A percentile compares a stretch with the other conserved stretches of the same genome.
Evolutionary conservation across 495 filamentous ascomycete species (phyloP).

Genomic region (Amniculicola lignicola): DNA sequence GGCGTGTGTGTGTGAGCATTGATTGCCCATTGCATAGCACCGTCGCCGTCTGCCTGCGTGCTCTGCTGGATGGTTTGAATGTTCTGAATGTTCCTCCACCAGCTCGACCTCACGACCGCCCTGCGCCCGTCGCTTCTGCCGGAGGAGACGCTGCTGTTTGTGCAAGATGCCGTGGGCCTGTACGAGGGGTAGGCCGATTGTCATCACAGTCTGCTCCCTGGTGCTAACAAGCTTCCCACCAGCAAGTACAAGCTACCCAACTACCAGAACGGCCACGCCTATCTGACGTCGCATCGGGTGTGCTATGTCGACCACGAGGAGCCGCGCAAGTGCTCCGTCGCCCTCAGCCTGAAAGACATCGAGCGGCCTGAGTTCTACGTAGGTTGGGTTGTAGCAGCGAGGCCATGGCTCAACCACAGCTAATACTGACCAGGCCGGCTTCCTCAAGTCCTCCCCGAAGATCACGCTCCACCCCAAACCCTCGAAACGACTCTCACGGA

Average conservation of each 20-base stretch:
- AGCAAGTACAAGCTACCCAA: conserved; percentile 95
- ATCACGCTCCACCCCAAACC: conserved; percentile 80
- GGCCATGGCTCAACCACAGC: not conserved
- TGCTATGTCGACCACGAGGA: conserved; percentile 93
- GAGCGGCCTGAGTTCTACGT: conserved; percentile 91
- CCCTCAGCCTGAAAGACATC: conserved; percentile 84
- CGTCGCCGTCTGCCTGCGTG: not conserved
- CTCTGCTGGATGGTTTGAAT: conserved; percentile 39
- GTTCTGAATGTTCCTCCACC: conserved; percentile 91
- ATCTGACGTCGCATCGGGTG: conserved; percentile 88
- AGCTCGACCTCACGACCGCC: conserved; percentile 90
- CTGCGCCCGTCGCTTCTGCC: conserved; percentile 84
- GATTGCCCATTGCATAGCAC: no score
- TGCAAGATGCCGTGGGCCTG: conserved; percentile 93
- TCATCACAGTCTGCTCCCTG: not conserved
- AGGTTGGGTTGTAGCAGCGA: conserved; percentile 24
- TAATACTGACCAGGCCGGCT: conserved; percentile 64
- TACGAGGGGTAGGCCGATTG: conserved; percentile 83
- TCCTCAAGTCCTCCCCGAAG: conserved; percentile 92
- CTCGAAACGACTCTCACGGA: conserved; percentile 53
- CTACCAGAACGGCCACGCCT: conserved; percentile 92
- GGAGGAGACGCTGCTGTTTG: conserved; percentile 88
- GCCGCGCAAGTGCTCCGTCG: conserved; percentile 78
- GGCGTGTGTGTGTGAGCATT: no score
- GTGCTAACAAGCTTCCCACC: conserved; percentile 4